phyloP scores from a whole-genome alignment of 208 protist genomes.

The Leptomonas seymouri region DNA sequence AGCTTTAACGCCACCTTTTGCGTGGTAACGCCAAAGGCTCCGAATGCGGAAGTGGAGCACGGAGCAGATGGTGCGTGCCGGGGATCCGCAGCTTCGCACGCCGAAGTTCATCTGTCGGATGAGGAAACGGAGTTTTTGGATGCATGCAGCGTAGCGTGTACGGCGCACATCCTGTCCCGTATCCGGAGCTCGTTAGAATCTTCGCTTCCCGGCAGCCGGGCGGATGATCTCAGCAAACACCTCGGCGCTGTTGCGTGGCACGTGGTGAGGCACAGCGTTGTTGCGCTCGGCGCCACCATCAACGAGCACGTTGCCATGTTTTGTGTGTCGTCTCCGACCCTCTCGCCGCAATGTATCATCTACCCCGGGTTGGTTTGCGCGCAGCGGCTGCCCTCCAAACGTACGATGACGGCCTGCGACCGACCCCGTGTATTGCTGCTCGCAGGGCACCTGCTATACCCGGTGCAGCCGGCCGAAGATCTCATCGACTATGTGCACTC shows the following conservation, averaged over 20 bases:
- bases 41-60: not conserved
- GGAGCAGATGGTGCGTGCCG: not conserved
- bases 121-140: slow-evolving; percentile 2
- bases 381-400: slow-evolving; percentile 30
- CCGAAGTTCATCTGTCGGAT: not conserved
- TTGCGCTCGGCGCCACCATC: slow-evolving; percentile 19
- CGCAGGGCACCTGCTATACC: slow-evolving; percentile 52
- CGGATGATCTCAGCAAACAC: slow-evolving; percentile 9
- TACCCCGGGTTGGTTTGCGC: slow-evolving; percentile 29
- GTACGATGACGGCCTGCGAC: slow-evolving; percentile 32
- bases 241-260: slow-evolving; percentile 27
- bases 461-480: slow-evolving; percentile 34
- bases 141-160: slow-evolving; percentile 14
- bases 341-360: slow-evolving; percentile 24
- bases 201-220: not conserved
- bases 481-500: slow-evolving; percentile 60
- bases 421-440: slow-evolving; percentile 69
- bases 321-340: slow-evolving; percentile 1
- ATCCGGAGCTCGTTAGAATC: not conserved
- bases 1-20: slow-evolving; percentile 13
- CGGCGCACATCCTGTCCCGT: slow-evolving; percentile 14
- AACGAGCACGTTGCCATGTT: slow-evolving; percentile 25
- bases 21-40: not conserved
- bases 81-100: slow-evolving; percentile 12
- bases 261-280: slow-evolving; percentile 23